A percentile compares a stretch with the other conserved stretches of the same genome.
Conservation (phyloP, 768 basidiomycete species). For the Russula griseocarnosa region DNA sequence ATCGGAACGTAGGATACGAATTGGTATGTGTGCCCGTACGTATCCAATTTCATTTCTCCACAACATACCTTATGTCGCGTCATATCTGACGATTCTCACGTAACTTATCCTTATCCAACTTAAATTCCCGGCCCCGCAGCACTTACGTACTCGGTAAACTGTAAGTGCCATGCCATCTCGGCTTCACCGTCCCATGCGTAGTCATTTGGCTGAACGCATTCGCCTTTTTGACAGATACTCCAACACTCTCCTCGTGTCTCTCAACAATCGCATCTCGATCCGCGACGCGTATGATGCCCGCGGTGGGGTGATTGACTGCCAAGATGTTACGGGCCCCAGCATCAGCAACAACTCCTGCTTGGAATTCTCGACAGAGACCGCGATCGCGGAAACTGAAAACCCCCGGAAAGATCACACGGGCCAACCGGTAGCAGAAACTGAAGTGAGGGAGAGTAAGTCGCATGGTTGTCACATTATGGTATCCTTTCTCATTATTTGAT, state of each 20-base stretch:
- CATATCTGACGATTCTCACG: neutral
- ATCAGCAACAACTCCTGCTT: no score
- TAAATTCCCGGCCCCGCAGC: neutral
- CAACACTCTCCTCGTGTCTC: conserved; percentile 32
- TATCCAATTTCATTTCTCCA: neutral
- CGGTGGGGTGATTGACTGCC: no score
- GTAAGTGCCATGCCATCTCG: conserved; percentile 10
- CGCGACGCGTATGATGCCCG: neutral
- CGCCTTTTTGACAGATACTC: conserved; percentile 22
- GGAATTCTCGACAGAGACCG: no score
- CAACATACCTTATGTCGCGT: neutral
- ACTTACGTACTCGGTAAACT: conserved; percentile 15
- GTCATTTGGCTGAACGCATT: neutral
- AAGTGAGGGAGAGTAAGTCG: neutral
- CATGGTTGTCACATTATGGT: neutral
- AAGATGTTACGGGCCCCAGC: no score
- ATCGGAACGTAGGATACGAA: neutral
- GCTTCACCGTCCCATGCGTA: neutral
- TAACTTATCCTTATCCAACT: no score
- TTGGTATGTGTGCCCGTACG: conserved; percentile 15
- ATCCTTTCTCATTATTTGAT: neutral
- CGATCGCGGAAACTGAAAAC: no score
- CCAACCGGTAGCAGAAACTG: no score
- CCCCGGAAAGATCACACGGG: no score
- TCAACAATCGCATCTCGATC: conserved; percentile 28